These are phyloP conservation scores for Chlorencoelia australis DNA, from an alignment of 2,329 filamentous ascomycete genomes.

Conservation along the genomic window DNA sequence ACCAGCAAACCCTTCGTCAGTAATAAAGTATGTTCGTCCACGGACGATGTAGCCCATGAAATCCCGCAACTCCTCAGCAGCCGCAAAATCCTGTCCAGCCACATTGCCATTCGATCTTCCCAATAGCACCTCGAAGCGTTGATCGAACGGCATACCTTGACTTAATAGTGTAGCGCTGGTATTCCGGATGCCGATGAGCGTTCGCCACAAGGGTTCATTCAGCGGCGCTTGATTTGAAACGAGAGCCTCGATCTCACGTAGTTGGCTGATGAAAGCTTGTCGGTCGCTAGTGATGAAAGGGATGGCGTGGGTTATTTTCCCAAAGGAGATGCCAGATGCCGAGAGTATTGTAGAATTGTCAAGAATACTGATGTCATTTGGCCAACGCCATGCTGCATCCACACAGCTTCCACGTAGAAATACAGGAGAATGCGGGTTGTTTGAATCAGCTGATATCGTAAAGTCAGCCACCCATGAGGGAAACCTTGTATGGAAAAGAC, in stretches of 20 bases:
- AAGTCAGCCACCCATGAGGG: conserved; percentile 8
- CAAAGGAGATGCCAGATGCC: not conserved
- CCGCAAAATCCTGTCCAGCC: not conserved
- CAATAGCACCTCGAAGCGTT: conserved; percentile 1
- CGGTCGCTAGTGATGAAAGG: conserved; percentile 1
- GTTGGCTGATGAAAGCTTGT: not conserved
- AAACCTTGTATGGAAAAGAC: conserved; percentile 1
- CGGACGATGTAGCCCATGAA: not conserved
- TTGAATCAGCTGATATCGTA: conserved; percentile 4
- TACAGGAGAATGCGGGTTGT: not conserved
- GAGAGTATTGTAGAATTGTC: not conserved
- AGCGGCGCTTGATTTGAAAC: not conserved
- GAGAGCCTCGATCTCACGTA: not conserved
- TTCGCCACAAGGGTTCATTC: not conserved
- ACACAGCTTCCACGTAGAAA: conserved; percentile 3
- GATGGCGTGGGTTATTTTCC: not conserved
- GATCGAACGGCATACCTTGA: not conserved
- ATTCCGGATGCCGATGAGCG: conserved; percentile 2
- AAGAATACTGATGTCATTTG: not conserved
- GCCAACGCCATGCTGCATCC: not conserved
- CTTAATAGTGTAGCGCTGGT: not conserved
- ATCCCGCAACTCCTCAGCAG: conserved; percentile 1
- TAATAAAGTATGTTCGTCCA: not conserved
- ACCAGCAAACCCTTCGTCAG: conserved; percentile 1
- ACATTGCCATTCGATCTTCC: too few relatives aligned